Conservation (phyloP, 768 basidiomycete species). For the Chiua virens region DNA sequence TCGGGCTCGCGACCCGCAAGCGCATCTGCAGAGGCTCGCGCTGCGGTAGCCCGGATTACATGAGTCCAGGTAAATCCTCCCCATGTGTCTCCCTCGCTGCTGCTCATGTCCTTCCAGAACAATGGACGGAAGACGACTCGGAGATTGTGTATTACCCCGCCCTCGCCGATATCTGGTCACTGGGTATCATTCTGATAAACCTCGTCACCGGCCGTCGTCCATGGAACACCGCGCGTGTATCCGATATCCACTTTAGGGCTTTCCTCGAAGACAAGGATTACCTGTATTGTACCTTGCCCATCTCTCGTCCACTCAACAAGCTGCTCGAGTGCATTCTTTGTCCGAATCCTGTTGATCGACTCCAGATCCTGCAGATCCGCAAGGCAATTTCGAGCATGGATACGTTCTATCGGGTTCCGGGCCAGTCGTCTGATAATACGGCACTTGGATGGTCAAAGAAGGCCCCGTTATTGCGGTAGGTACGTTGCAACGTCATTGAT, state of each 20-base stretch:
- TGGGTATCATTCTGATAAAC: slow-evolving; percentile 81
- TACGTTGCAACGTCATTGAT: background rate
- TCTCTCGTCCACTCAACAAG: slow-evolving; percentile 11
- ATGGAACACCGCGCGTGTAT: slow-evolving; percentile 10
- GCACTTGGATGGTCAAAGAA: background rate
- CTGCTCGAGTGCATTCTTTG: slow-evolving; percentile 19
- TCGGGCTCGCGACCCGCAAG: slow-evolving; percentile 63
- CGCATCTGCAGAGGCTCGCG: slow-evolving; percentile 49
- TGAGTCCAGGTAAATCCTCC: slow-evolving; percentile 61
- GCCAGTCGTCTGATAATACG: background rate
- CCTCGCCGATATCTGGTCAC: slow-evolving; percentile 62
- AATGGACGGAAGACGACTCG: slow-evolving; percentile 55
- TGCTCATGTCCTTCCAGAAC: slow-evolving; percentile 32
- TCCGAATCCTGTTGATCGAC: slow-evolving; percentile 14
- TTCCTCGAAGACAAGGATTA: slow-evolving; percentile 19
- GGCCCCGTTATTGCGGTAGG: background rate
- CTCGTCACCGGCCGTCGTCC: slow-evolving; percentile 58
- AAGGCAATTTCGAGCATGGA: slow-evolving; percentile 13
- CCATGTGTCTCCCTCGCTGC: background rate
- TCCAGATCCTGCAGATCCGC: slow-evolving; percentile 17
- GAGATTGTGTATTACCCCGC: slow-evolving; percentile 34
- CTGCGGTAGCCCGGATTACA: slow-evolving; percentile 62
- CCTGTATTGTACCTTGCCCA: slow-evolving; percentile 11
- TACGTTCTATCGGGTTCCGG: slow-evolving; percentile 14
- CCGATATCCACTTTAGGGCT: slow-evolving; percentile 11